Evolutionary conservation across 495 filamentous ascomycete species (phyloP).

Genomic region (Neurospora sp.): DNA sequence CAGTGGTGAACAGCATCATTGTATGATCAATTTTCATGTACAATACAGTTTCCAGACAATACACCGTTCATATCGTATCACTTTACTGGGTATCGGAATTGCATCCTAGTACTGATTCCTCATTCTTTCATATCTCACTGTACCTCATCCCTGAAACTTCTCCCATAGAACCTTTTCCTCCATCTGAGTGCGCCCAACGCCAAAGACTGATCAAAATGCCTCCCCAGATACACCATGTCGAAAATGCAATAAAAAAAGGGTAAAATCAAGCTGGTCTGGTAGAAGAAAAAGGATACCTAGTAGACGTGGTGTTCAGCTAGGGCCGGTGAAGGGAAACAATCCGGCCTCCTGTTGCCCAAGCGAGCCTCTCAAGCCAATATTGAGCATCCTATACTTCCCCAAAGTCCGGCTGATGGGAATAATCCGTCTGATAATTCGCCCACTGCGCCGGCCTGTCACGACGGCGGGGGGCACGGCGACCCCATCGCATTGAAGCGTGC

Average conservation of each 20-base stretch:
- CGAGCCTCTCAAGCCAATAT: background rate
- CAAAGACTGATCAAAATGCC: background rate
- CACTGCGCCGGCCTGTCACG: background rate
- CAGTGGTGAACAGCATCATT: background rate
- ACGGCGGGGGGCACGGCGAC: background rate
- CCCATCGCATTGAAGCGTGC: background rate
- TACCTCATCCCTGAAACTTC: background rate
- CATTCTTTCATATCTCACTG: background rate
- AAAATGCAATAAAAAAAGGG: background rate
- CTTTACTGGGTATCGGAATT: background rate
- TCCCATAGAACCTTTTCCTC: background rate
- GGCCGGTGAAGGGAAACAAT: background rate
- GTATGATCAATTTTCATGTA: background rate
- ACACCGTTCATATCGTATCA: background rate
- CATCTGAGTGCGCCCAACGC: background rate
- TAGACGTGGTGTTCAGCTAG: background rate
- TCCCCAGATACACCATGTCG: background rate
- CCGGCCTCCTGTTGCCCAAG: background rate
- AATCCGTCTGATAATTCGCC: background rate
- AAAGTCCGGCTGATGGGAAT: background rate
- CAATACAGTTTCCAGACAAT: background rate
- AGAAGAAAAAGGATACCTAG: background rate
- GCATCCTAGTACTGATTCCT: background rate
- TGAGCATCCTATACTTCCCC: background rate
- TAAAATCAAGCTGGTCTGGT: background rate